phyloP scores from a whole-genome alignment of 345 rosid genomes.

The Geranium brycei region DNA sequence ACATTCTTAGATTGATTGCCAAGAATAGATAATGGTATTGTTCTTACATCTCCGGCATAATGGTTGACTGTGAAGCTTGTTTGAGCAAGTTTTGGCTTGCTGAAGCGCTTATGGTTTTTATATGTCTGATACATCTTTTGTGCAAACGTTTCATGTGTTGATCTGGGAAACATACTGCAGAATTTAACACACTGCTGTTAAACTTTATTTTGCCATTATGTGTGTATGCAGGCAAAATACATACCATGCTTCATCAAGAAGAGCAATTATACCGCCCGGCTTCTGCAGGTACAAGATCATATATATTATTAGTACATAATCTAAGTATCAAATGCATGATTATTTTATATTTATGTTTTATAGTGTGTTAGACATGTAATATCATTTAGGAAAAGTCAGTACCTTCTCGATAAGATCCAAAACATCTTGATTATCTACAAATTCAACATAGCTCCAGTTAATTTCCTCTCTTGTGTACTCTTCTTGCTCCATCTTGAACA shows the following conservation, averaged over 20 bases:
- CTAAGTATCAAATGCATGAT: no score
- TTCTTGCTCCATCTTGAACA: conserved; percentile 98
- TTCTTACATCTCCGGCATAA: conserved; percentile 87
- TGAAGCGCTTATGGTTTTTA: conserved; percentile 69
- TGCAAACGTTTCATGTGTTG: conserved; percentile 92
- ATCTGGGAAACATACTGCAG: conserved; percentile 93
- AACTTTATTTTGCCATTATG: background rate
- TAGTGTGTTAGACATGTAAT: background rate
- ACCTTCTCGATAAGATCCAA: conserved; percentile 93
- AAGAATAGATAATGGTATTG: background rate
- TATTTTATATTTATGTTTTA: background rate
- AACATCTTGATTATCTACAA: conserved; percentile 95
- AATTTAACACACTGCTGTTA: background rate
- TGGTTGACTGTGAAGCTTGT: conserved; percentile 81
- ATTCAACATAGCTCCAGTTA: conserved; percentile 92
- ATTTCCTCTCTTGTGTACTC: conserved; percentile 91
- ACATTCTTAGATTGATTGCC: background rate
- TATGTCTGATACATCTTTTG: conserved; percentile 94
- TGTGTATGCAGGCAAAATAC: background rate
- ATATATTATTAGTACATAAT: background rate
- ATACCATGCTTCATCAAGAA: conserved; percentile 22
- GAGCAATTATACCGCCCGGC: conserved; percentile 17
- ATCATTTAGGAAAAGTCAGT: background rate
- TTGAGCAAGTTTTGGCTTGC: conserved; percentile 89
- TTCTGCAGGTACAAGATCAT: conserved; percentile 9